Percentiles rank a stretch among this genome's conserved stretches.
Evolutionary conservation across 805 yeast species (phyloP).

Genomic region (Monosporozyma yasuniensis): DNA sequence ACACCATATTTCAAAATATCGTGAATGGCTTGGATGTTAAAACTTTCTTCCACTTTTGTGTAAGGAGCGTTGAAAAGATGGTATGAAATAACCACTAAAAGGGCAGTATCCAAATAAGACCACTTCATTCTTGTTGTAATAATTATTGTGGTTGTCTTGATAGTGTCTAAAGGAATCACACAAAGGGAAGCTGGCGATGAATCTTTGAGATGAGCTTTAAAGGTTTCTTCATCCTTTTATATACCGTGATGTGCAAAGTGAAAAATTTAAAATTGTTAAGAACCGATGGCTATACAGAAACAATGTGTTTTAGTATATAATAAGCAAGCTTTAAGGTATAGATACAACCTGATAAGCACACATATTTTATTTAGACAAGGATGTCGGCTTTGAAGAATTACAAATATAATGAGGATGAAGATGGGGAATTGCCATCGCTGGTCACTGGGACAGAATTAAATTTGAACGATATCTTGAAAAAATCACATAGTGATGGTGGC

Average conservation of each 20-base stretch:
- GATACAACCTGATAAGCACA: too few relatives aligned
- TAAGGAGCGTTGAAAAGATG: slow-evolving; percentile 60
- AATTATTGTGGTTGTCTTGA: background rate
- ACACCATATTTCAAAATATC: slow-evolving; percentile 64
- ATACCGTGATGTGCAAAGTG: background rate
- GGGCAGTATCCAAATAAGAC: slow-evolving; percentile 25
- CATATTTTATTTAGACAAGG: too few relatives aligned
- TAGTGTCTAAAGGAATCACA: background rate
- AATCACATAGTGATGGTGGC: slow-evolving; percentile 24
- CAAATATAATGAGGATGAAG: slow-evolving; percentile 24
- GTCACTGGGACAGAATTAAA: slow-evolving; percentile 25
- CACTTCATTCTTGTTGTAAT: slow-evolving; percentile 12
- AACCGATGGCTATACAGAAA: too few relatives aligned
- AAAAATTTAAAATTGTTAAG: background rate
- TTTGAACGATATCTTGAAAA: slow-evolving; percentile 17
- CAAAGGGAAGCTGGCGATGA: background rate
- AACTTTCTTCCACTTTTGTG: slow-evolving; percentile 92
- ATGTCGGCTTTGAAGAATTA: slow-evolving; percentile 26
- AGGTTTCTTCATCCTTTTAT: background rate
- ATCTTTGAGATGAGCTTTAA: background rate
- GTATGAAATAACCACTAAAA: slow-evolving; percentile 39
- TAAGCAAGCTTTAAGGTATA: too few relatives aligned
- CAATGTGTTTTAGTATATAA: too few relatives aligned
- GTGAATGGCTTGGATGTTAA: slow-evolving; percentile 81
- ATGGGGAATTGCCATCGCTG: slow-evolving; percentile 27